Percentiles rank a stretch among this genome's conserved stretches.
Evolutionary conservation across 164 flowering plant species (phyloP).

Genomic region (Umbilicus rupestris): DNA sequence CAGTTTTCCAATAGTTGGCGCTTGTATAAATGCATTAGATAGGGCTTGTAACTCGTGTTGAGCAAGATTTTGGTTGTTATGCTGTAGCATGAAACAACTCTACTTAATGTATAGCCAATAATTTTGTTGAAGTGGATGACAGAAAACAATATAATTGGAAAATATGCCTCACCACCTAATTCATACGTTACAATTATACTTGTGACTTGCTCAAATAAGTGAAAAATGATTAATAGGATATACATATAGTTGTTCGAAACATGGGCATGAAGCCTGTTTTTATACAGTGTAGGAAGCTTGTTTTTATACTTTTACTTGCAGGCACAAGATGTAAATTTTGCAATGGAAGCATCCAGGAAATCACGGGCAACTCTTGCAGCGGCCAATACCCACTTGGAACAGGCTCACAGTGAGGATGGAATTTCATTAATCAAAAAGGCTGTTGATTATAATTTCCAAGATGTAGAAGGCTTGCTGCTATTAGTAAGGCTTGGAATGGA

Average conservation of each 20-base stretch:
- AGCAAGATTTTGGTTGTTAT: neutral
- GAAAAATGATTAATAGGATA: too few species aligned
- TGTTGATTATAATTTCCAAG: constrained; percentile 9
- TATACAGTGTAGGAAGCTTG: neutral
- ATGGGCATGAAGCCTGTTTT: neutral
- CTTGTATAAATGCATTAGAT: neutral
- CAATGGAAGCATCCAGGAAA: constrained; percentile 89
- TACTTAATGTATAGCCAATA: too few species aligned
- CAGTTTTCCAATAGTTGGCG: neutral
- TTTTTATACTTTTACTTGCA: constrained; percentile 23
- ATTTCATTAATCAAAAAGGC: constrained; percentile 18
- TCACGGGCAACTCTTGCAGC: constrained; percentile 53
- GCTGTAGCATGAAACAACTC: too few species aligned
- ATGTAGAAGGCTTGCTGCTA: constrained; percentile 7
- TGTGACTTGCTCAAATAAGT: too few species aligned
- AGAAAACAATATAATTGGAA: too few species aligned
- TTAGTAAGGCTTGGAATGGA: constrained; percentile 8
- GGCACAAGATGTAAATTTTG: constrained; percentile 64
- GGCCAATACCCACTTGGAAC: constrained; percentile 36
- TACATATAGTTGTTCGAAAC: too few species aligned
- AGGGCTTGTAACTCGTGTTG: neutral
- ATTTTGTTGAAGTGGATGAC: too few species aligned
- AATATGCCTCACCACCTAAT: neutral
- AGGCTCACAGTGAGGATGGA: constrained; percentile 30
- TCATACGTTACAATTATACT: neutral